Evolutionary conservation across 106 monocot genomes (phyloP).

Genomic region (Dendrobium huoshanense): DNA sequence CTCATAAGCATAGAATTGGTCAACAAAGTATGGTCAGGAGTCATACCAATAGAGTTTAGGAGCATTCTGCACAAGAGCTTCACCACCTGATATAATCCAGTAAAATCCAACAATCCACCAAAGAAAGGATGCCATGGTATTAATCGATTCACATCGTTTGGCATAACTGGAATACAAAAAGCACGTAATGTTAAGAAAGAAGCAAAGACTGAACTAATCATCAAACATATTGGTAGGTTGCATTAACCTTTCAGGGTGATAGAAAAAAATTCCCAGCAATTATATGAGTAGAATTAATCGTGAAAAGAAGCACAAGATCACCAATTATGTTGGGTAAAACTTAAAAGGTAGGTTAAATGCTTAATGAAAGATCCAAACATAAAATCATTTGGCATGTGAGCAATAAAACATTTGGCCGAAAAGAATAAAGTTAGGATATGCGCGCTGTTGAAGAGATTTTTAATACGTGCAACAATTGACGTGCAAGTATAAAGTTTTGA

Average conservation of each 20-base stretch:
- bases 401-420: not conserved
- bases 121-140: slow-evolving; percentile 70
- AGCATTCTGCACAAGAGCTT: slow-evolving; percentile 60
- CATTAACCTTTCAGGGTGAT: not conserved
- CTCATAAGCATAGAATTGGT: not conserved
- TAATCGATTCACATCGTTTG: slow-evolving; percentile 77
- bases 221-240: not conserved
- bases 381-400: not conserved
- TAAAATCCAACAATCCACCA: slow-evolving; percentile 94
- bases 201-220: not conserved
- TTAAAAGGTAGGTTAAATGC: not conserved
- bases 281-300: not conserved
- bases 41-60: slow-evolving; percentile 77
- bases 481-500: too few species aligned
- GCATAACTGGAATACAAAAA: slow-evolving; percentile 34
- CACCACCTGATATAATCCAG: slow-evolving; percentile 80
- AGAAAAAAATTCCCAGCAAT: not conserved
- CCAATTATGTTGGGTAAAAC: not conserved
- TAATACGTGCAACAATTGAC: too few species aligned
- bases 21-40: not conserved
- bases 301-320: not conserved
- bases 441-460: too few species aligned
- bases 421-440: too few species aligned
- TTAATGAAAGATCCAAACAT: not conserved
- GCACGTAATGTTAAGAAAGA: not conserved